These are phyloP conservation scores for Coniella vitis DNA, from an alignment of 2,329 filamentous ascomycete species.

Conservation along the genomic window DNA sequence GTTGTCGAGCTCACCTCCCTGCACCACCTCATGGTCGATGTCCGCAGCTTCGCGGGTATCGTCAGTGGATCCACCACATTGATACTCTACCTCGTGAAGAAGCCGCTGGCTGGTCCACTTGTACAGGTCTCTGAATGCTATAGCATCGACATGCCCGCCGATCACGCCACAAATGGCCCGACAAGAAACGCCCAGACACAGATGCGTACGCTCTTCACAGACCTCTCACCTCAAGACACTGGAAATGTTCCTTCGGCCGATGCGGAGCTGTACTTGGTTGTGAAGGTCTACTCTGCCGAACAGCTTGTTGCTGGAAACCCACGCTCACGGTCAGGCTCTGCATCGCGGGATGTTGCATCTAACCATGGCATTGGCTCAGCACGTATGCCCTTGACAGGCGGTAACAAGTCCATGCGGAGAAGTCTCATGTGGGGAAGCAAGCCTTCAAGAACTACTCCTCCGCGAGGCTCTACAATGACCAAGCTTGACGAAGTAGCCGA, in stretches of 20 bases:
- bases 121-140: slow-evolving; percentile 76
- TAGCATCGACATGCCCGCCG: slow-evolving; percentile 67
- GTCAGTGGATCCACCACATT: slow-evolving; percentile 70
- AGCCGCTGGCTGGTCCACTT: slow-evolving; percentile 55
- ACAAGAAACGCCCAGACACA: slow-evolving; percentile 59
- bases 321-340: slow-evolving; percentile 44
- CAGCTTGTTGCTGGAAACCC: slow-evolving; percentile 41
- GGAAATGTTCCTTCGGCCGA: slow-evolving; percentile 56
- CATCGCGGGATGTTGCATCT: slow-evolving; percentile 33
- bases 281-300: slow-evolving; percentile 63
- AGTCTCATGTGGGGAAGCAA: slow-evolving; percentile 66
- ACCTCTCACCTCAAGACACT: slow-evolving; percentile 71
- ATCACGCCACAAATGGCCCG: slow-evolving; percentile 62
- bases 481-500: slow-evolving; percentile 51
- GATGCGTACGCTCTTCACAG: slow-evolving; percentile 80
- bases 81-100: slow-evolving; percentile 70
- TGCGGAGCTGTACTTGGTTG: slow-evolving; percentile 73
- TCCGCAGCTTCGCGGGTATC: slow-evolving; percentile 74
- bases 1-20: slow-evolving; percentile 62
- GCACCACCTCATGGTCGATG: slow-evolving; percentile 76
- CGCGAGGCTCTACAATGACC: slow-evolving; percentile 45
- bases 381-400: slow-evolving; percentile 42
- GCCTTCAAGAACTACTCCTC: slow-evolving; percentile 46
- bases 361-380: neutral
- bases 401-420: slow-evolving; percentile 50